phyloP scores from a whole-genome alignment of 345 rosid species.

The Pugionium cornutum region DNA sequence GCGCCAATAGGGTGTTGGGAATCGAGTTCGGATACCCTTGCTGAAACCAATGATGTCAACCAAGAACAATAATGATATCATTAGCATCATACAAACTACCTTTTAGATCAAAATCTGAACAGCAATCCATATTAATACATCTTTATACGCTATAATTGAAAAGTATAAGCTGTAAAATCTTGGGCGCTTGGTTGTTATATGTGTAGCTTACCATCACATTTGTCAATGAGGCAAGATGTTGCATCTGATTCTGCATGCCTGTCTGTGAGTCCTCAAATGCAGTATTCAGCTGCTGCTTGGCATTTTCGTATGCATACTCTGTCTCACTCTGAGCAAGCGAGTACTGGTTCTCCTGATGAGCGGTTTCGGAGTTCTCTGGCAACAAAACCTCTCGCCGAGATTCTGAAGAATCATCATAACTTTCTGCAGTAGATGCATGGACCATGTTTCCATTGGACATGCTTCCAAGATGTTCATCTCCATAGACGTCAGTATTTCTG shows the following conservation, averaged over 20 bases:
- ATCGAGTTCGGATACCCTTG: constrained; percentile 66
- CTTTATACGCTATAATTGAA: not conserved
- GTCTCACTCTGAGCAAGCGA: constrained; percentile 61
- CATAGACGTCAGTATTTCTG: constrained; percentile 75
- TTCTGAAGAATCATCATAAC: constrained; percentile 60
- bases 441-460: constrained; percentile 55
- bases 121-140: not conserved
- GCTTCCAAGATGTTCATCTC: constrained; percentile 67
- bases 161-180: not conserved
- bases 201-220: constrained; percentile 63
- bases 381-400: constrained; percentile 61
- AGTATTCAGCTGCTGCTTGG: constrained; percentile 54
- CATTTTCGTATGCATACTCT: constrained; percentile 64
- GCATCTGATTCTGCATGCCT: constrained; percentile 57
- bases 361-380: constrained; percentile 57
- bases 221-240: constrained; percentile 58
- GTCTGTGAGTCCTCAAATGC: constrained; percentile 57
- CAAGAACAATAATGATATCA: constrained; percentile 12
- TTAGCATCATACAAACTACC: constrained; percentile 6
- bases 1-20: constrained; percentile 65
- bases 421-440: constrained; percentile 49
- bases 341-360: constrained; percentile 61
- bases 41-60: constrained; percentile 37
- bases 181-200: not conserved
- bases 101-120: not conserved